phyloP scores from a whole-genome alignment of 345 rosid species.

The Citrus medica region DNA sequence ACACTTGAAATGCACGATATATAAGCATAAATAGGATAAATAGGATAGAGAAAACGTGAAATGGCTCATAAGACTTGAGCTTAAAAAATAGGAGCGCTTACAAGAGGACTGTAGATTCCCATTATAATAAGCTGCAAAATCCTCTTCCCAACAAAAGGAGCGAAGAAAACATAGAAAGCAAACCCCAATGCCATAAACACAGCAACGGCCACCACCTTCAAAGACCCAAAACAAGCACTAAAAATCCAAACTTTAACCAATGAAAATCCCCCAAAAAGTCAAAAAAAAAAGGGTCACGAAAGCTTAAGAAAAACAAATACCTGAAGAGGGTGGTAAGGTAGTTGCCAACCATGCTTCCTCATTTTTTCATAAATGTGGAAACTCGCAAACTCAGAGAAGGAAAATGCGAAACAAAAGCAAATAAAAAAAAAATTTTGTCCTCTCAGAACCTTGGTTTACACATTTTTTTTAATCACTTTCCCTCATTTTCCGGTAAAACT shows the following conservation, averaged over 20 bases:
- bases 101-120: constrained; percentile 97
- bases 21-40: neutral
- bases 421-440: neutral
- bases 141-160: constrained; percentile 94
- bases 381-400: constrained; percentile 27
- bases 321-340: constrained; percentile 99
- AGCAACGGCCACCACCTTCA: constrained; percentile 98
- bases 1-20: neutral
- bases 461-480: constrained; percentile 27
- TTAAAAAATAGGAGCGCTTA: constrained; percentile 31
- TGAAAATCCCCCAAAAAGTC: neutral
- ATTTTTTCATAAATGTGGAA: constrained; percentile 44
- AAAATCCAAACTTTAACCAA: constrained; percentile 21
- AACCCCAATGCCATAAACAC: constrained; percentile 96
- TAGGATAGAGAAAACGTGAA: neutral
- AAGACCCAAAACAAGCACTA: constrained; percentile 16
- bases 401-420: constrained; percentile 20
- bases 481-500: constrained; percentile 40
- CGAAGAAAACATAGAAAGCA: constrained; percentile 98
- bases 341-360: constrained; percentile 99
- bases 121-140: constrained; percentile 66
- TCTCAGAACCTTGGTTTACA: neutral
- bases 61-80: neutral
- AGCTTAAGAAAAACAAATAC: constrained; percentile 25
- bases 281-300: neutral